These are phyloP conservation scores for Decorospora gaudefroyi DNA, from an alignment of 2,329 filamentous ascomycete genomes.

Conservation along the genomic window DNA sequence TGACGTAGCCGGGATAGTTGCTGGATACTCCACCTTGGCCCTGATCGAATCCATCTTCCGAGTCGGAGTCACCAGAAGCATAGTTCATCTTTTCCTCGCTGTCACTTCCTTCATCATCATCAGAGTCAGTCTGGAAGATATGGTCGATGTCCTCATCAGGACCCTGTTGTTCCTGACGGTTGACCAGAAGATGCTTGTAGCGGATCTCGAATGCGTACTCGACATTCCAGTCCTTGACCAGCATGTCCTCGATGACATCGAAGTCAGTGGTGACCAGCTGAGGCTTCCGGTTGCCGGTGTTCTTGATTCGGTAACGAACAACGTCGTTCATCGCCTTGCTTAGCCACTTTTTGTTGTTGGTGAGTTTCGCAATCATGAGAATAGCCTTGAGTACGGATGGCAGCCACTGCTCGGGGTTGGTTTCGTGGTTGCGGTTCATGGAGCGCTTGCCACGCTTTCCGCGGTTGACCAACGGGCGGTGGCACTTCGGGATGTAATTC, in stretches of 20 bases:
- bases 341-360: constrained; percentile 27
- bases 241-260: constrained; percentile 42
- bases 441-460: constrained; percentile 21
- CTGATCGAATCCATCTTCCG: constrained; percentile 8
- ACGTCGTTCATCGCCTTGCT: constrained; percentile 35
- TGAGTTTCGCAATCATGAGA: constrained; percentile 31
- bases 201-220: constrained; percentile 31
- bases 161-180: constrained; percentile 22
- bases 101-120: constrained; percentile 7
- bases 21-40: constrained; percentile 8
- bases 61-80: constrained; percentile 4
- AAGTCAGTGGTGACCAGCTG: constrained; percentile 42
- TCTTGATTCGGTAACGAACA: constrained; percentile 37
- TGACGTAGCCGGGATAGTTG: constrained; percentile 7
- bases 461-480: constrained; percentile 35
- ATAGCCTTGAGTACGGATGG: constrained; percentile 37
- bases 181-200: constrained; percentile 40
- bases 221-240: constrained; percentile 33
- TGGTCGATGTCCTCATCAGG: constrained; percentile 31
- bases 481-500: constrained; percentile 36
- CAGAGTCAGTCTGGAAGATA: constrained; percentile 19
- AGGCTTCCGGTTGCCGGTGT: constrained; percentile 41
- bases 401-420: constrained; percentile 37
- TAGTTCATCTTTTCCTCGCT: constrained; percentile 14
- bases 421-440: constrained; percentile 29